Conservation (phyloP, 73 alveolate genomes). For the Durusdinium trenchii region DNA sequence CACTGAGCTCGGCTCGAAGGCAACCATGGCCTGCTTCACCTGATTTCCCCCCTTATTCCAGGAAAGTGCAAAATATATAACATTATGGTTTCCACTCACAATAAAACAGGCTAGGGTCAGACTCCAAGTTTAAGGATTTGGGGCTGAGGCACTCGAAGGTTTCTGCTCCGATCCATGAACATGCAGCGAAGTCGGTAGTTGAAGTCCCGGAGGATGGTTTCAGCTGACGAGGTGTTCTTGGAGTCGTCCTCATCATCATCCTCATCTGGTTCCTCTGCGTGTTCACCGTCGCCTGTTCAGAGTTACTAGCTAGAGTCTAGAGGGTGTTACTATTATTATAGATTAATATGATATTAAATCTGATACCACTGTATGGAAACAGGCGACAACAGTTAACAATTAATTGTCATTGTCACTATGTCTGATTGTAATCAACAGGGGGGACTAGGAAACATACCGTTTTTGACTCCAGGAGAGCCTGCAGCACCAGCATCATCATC, state of each 20-base stretch:
- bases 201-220: conserved; percentile 13
- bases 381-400: background rate
- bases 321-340: background rate
- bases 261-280: background rate
- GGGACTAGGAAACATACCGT: background rate
- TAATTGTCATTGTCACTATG: background rate
- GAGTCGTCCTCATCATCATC: background rate
- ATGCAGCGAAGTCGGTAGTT: conserved; percentile 29
- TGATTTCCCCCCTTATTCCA: background rate
- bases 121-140: background rate
- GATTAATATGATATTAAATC: background rate
- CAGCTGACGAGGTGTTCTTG: background rate
- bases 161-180: background rate
- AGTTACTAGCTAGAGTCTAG: background rate
- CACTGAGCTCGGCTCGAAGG: conserved; percentile 10
- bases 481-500: background rate
- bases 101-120: background rate
- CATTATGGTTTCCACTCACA: background rate
- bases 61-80: too few species aligned
- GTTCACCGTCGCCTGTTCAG: background rate
- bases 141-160: background rate
- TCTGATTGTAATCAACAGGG: background rate
- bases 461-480: background rate
- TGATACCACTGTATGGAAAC: background rate
- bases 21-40: conserved; percentile 26